Conservation (phyloP, 495 filamentous ascomycete genomes). For the Annulohypoxylon moriforme region DNA sequence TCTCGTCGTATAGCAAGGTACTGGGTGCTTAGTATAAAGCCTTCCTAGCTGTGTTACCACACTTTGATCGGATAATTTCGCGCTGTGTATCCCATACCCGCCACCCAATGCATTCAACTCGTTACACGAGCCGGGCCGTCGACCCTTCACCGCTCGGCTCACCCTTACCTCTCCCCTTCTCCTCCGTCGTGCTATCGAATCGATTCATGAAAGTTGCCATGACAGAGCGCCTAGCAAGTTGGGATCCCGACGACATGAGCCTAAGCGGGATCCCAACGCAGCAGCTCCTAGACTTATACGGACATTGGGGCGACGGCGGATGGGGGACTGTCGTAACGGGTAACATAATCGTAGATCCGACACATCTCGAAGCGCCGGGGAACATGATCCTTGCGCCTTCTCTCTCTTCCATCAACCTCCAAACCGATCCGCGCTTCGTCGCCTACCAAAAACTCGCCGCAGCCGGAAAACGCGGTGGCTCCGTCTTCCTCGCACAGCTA, state of each 20-base stretch:
- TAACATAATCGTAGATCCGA: slow-evolving; percentile 71
- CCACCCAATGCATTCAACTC: slow-evolving; percentile 31
- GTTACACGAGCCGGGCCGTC: slow-evolving; percentile 24
- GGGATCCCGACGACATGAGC: slow-evolving; percentile 60
- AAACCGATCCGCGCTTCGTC: slow-evolving; percentile 66
- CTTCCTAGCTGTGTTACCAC: not conserved
- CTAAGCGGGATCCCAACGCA: slow-evolving; percentile 69
- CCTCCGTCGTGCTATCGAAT: slow-evolving; percentile 65
- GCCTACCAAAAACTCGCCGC: slow-evolving; percentile 64
- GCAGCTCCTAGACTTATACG: slow-evolving; percentile 68
- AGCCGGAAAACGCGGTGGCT: slow-evolving; percentile 66
- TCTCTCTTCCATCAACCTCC: not conserved
- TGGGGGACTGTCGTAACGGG: slow-evolving; percentile 70
- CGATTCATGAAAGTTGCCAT: slow-evolving; percentile 73
- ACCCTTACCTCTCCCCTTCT: slow-evolving; percentile 69
- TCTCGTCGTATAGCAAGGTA: not conserved
- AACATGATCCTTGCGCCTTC: slow-evolving; percentile 66
- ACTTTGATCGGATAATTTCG: not conserved
- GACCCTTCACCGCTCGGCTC: slow-evolving; percentile 63
- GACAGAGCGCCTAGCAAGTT: slow-evolving; percentile 70
- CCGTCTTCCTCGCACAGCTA: slow-evolving; percentile 68
- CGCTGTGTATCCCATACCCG: not conserved
- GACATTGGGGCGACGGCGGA: slow-evolving; percentile 69
- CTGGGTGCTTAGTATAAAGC: not conserved
- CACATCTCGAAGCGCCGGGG: slow-evolving; percentile 68